Percentiles rank a stretch among this genome's conserved stretches.
Evolutionary conservation across 139 green algal species (phyloP).

Genomic region (Diplosphaera chodatii): DNA sequence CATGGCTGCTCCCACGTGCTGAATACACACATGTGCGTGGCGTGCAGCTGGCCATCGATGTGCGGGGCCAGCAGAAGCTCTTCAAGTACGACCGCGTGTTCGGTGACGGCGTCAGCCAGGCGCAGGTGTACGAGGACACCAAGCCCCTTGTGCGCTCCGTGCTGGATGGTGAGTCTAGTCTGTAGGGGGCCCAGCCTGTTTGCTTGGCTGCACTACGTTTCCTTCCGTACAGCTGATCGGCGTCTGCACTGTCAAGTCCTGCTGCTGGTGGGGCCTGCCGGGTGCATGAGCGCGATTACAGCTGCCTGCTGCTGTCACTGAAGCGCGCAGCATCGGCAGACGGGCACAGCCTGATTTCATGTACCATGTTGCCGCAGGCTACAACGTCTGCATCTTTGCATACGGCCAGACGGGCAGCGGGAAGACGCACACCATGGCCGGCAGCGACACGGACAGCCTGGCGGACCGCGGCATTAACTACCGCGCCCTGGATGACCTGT

Average conservation of each 20-base stretch:
- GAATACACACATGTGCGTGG: no score
- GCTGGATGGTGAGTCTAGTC: conserved; percentile 64
- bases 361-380: no score
- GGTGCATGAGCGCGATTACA: no score
- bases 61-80: conserved; percentile 10
- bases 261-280: no score
- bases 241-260: no score
- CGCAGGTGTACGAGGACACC: conserved; percentile 78
- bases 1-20: no score
- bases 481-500: conserved; percentile 85
- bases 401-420: conserved; percentile 77
- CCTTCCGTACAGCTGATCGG: no score
- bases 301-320: no score
- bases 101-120: conserved; percentile 55
- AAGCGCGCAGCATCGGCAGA: no score
- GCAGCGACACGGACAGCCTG: conserved; percentile 45
- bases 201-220: no score
- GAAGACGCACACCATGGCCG: conserved; percentile 86
- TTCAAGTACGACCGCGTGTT: conserved; percentile 80
- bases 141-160: conserved; percentile 80
- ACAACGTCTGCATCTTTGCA: conserved; percentile 87
- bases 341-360: background rate
- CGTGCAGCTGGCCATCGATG: conserved; percentile 21
- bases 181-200: background rate
- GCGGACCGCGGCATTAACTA: conserved; percentile 83